Evolutionary conservation across 2,329 filamentous ascomycete genomes (phyloP).

Genomic region (Talaromyces sp.): DNA sequence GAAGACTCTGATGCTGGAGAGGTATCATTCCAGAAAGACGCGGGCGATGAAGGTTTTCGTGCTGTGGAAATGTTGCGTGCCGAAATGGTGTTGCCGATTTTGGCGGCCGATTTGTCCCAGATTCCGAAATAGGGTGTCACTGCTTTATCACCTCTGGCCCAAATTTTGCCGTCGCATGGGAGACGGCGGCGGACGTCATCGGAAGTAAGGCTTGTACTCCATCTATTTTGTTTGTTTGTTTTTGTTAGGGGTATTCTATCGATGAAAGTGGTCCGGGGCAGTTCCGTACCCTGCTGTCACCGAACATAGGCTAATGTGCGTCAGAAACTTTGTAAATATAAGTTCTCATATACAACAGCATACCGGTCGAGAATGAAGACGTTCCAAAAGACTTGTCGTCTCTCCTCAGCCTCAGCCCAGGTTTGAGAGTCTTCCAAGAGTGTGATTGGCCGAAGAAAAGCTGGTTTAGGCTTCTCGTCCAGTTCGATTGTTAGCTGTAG

Average conservation of each 20-base stretch:
- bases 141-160: constrained; percentile 37
- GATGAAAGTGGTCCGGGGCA: not conserved
- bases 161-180: constrained; percentile 38
- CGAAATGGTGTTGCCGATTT: constrained; percentile 36
- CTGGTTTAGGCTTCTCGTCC: constrained; percentile 19
- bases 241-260: not conserved
- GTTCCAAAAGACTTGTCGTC: constrained; percentile 40
- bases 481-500: constrained; percentile 31
- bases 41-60: not conserved
- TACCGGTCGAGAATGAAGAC: constrained; percentile 37
- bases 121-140: constrained; percentile 44
- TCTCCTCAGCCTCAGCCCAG: constrained; percentile 36
- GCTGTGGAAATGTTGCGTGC: constrained; percentile 13
- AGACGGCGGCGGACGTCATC: constrained; percentile 35
- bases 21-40: not conserved
- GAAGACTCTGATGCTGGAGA: constrained; percentile 31
- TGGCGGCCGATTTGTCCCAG: constrained; percentile 37
- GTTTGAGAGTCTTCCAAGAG: constrained; percentile 22
- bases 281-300: constrained; percentile 29
- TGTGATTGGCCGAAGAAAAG: constrained; percentile 22
- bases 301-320: constrained; percentile 16
- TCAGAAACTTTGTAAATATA: not conserved
- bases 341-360: not conserved
- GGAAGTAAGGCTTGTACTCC: constrained; percentile 33
- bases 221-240: constrained; percentile 16